Percentiles rank a stretch among this genome's conserved stretches.
Conservation (phyloP, 148 eudicot species). For the Rhododendron mucronatum region DNA sequence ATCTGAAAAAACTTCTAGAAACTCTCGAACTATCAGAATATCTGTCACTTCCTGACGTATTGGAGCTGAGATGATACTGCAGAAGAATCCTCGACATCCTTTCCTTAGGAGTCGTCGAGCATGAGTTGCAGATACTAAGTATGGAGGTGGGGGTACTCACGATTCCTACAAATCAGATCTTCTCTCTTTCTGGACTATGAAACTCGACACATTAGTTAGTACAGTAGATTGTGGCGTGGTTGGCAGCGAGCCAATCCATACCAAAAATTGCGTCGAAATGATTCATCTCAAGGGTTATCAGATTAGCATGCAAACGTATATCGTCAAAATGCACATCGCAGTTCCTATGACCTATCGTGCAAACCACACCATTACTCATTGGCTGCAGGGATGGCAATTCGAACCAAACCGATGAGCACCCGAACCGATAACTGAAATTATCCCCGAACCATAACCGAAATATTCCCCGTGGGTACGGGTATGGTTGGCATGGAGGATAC, state of each 20-base stretch:
- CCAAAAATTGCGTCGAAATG: not conserved
- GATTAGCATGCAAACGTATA: not conserved
- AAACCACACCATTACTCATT: too few species aligned
- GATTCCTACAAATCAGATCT: not conserved
- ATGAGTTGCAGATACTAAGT: not conserved
- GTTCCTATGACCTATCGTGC: not conserved
- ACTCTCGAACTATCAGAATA: not conserved
- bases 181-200: not conserved
- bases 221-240: not conserved
- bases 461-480: too few species aligned
- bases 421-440: too few species aligned
- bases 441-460: too few species aligned
- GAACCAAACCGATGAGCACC: too few species aligned
- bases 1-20: not conserved
- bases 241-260: not conserved
- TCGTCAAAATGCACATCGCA: not conserved
- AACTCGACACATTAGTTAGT: not conserved
- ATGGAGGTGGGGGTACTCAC: too few species aligned
- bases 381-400: too few species aligned
- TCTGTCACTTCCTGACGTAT: not conserved
- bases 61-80: not conserved
- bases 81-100: not conserved
- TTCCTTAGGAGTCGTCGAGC: not conserved
- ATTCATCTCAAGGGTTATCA: not conserved
- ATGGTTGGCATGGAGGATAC: too few species aligned